Evolutionary conservation across 345 rosid genomes (phyloP).

Genomic region (Heritiera fomes): DNA sequence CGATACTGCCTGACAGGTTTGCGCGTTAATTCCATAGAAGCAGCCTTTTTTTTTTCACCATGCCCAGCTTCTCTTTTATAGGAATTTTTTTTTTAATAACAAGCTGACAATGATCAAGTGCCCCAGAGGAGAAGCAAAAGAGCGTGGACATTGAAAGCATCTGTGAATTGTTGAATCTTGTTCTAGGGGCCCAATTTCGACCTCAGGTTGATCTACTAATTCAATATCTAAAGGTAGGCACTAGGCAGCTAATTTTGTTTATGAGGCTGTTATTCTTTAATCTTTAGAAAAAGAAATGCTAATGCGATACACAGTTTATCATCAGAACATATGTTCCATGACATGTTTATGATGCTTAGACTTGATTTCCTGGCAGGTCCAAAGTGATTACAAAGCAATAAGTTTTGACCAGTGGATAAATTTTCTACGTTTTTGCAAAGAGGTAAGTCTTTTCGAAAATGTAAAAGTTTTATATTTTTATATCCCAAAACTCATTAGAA

Average conservation of each 20-base stretch:
- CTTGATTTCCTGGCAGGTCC: conserved; percentile 40
- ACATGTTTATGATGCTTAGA: neutral
- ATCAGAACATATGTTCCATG: neutral
- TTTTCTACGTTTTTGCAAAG: conserved; percentile 54
- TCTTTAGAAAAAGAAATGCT: conserved; percentile 1
- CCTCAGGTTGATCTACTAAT: conserved; percentile 38
- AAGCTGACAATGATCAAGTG: conserved; percentile 18
- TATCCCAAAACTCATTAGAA: neutral
- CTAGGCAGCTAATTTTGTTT: conserved; percentile 17
- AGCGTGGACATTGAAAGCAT: conserved; percentile 47
- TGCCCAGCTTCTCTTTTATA: neutral
- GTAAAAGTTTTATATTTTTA: too few species aligned
- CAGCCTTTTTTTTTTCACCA: neutral
- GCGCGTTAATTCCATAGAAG: conserved; percentile 16
- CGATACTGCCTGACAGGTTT: conserved; percentile 55
- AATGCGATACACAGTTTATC: neutral
- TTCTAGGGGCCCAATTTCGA: conserved; percentile 41
- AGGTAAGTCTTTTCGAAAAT: conserved; percentile 35
- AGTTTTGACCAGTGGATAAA: conserved; percentile 58
- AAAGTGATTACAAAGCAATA: conserved; percentile 53
- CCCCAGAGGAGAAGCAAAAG: conserved; percentile 59
- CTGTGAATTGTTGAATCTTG: conserved; percentile 54
- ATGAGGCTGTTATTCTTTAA: neutral
- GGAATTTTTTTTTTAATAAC: neutral
- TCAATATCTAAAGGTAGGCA: conserved; percentile 47